Evolutionary conservation across 257 asterid species (phyloP).

Genomic region (Prunella vulgaris): DNA sequence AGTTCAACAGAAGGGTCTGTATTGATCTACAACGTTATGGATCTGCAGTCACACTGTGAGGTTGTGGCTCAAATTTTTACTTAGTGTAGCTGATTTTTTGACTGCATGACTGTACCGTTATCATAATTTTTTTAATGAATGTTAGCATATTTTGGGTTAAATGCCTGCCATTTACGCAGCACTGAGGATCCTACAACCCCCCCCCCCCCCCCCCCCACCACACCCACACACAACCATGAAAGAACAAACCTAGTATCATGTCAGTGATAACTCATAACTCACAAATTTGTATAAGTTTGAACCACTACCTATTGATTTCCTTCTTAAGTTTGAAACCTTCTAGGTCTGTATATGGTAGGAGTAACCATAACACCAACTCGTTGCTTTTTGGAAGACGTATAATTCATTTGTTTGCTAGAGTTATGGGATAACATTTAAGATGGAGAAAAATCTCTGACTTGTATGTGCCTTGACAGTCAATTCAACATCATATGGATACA

Average conservation of each 20-base stretch:
- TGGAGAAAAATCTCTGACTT: slow-evolving; percentile 6
- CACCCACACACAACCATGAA: too few species aligned
- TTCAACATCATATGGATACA: neutral
- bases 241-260: too few species aligned
- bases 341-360: neutral
- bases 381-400: neutral
- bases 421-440: neutral
- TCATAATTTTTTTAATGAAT: neutral
- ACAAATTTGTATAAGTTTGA: neutral
- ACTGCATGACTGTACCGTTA: neutral
- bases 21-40: slow-evolving; percentile 70
- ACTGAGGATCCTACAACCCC: too few species aligned
- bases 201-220: too few species aligned
- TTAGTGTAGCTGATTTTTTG: neutral
- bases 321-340: neutral
- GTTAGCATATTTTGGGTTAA: too few species aligned
- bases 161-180: too few species aligned
- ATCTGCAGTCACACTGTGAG: slow-evolving; percentile 85
- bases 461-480: slow-evolving; percentile 5
- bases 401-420: slow-evolving; percentile 8
- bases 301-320: neutral
- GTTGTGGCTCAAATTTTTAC: slow-evolving; percentile 32
- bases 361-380: neutral
- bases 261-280: slow-evolving; percentile 5
- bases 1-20: slow-evolving; percentile 78